A percentile compares a stretch with the other conserved stretches of the same genome.
Evolutionary conservation across 2,329 filamentous ascomycete species (phyloP).

Genomic region (Lomentospora prolificans): DNA sequence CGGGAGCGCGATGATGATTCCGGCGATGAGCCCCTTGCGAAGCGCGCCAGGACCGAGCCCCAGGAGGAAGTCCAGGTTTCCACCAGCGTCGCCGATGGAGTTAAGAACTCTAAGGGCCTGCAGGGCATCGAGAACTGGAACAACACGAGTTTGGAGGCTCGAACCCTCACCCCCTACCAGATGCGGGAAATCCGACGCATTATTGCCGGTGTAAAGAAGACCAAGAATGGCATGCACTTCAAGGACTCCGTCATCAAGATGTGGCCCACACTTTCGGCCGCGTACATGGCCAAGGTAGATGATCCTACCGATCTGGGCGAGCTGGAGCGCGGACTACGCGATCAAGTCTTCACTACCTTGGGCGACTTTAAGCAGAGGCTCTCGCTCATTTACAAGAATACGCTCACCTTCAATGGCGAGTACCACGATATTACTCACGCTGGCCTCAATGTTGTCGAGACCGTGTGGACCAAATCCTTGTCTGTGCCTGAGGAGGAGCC

Average conservation of each 20-base stretch:
- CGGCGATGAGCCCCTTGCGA: slow-evolving; percentile 57
- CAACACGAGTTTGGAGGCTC: slow-evolving; percentile 31
- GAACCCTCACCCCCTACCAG: slow-evolving; percentile 48
- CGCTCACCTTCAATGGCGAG: slow-evolving; percentile 70
- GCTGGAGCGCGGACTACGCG: slow-evolving; percentile 72
- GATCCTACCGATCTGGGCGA: slow-evolving; percentile 76
- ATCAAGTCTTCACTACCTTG: slow-evolving; percentile 56
- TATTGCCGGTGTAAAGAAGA: slow-evolving; percentile 73
- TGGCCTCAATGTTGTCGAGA: slow-evolving; percentile 45
- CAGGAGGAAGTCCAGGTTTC: slow-evolving; percentile 25
- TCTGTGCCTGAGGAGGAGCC: slow-evolving; percentile 42
- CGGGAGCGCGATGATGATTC: slow-evolving; percentile 71
- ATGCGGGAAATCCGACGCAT: slow-evolving; percentile 54
- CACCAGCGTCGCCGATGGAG: slow-evolving; percentile 9
- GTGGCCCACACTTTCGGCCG: slow-evolving; percentile 65
- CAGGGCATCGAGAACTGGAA: slow-evolving; percentile 27
- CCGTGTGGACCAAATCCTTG: slow-evolving; percentile 36
- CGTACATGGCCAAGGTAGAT: slow-evolving; percentile 58
- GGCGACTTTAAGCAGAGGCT: slow-evolving; percentile 67
- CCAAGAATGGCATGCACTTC: slow-evolving; percentile 69
- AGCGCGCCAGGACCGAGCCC: slow-evolving; percentile 67
- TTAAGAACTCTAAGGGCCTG: slow-evolving; percentile 17
- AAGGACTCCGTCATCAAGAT: slow-evolving; percentile 66
- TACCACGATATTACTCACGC: slow-evolving; percentile 60
- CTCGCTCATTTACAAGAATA: slow-evolving; percentile 69